Percentiles rank a stretch among this genome's conserved stretches.
These are phyloP conservation scores for Phytophthora constricta DNA, from an alignment of 352 stramenopile species.

Conservation along the genomic window DNA sequence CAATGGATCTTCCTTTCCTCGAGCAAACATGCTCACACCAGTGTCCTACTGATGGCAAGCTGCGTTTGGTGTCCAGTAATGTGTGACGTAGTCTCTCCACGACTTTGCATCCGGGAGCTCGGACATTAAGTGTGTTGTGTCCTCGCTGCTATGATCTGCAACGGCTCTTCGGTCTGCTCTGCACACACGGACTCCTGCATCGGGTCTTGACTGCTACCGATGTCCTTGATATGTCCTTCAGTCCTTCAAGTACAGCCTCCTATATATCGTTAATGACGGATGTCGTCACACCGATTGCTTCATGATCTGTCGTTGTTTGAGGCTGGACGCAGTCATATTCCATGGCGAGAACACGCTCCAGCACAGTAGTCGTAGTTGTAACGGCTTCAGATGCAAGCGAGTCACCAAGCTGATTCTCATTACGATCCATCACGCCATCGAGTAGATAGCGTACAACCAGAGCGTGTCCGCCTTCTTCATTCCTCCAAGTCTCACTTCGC, in stretches of 20 bases:
- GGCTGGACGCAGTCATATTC: background rate
- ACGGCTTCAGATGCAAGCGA: slow-evolving; percentile 2
- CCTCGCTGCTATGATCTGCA: too few relatives aligned
- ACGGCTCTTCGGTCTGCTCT: background rate
- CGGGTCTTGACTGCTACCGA: background rate
- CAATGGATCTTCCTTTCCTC: slow-evolving; percentile 4
- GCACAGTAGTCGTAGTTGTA: background rate
- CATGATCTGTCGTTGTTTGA: background rate
- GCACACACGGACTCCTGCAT: background rate
- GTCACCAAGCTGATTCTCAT: slow-evolving; percentile 1
- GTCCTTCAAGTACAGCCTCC: background rate
- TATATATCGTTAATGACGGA: background rate
- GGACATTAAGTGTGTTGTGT: background rate
- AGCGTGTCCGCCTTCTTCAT: slow-evolving; percentile 10
- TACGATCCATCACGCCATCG: slow-evolving; percentile 3
- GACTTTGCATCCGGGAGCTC: slow-evolving; percentile 6
- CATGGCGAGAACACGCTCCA: background rate
- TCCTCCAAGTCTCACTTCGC: too few relatives aligned
- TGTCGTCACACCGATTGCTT: background rate
- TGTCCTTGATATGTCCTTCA: background rate
- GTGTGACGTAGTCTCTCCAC: slow-evolving; percentile 6
- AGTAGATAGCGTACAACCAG: slow-evolving; percentile 8
- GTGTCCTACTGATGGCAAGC: slow-evolving; percentile 5
- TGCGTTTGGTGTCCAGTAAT: slow-evolving; percentile 11
- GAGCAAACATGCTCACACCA: slow-evolving; percentile 7